Percentiles rank a stretch among this genome's conserved stretches.
Conservation (phyloP, 805 yeast genomes). For the Isabelozyma heimii region DNA sequence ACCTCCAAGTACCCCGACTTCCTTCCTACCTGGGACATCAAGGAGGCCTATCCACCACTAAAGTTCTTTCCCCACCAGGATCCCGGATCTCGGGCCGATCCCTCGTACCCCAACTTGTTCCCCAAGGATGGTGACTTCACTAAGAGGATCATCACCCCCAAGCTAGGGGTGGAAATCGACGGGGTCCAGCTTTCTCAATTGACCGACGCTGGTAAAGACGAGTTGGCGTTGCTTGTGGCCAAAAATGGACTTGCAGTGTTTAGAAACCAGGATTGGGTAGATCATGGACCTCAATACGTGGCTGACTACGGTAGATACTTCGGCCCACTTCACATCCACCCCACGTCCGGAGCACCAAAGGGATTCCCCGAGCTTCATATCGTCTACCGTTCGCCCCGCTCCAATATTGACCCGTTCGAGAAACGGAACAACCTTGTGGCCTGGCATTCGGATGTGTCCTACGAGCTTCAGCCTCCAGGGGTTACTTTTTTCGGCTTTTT, state of each 20-base stretch:
- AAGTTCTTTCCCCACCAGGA: constrained; percentile 55
- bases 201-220: constrained; percentile 55
- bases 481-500: constrained; percentile 34
- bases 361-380: constrained; percentile 27
- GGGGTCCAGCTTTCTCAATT: constrained; percentile 59
- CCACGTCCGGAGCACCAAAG: constrained; percentile 40
- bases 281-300: constrained; percentile 29
- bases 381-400: constrained; percentile 21
- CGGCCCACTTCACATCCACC: constrained; percentile 45
- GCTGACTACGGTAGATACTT: constrained; percentile 31
- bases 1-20: constrained; percentile 20
- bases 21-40: constrained; percentile 30
- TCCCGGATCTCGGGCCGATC: constrained; percentile 59
- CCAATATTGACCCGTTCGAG: constrained; percentile 9
- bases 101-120: constrained; percentile 48
- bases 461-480: constrained; percentile 42
- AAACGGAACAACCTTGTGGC: constrained; percentile 24
- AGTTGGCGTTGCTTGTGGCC: constrained; percentile 63
- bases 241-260: constrained; percentile 67
- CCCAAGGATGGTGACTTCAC: constrained; percentile 26
- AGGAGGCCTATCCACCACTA: constrained; percentile 47
- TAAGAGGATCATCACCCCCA: constrained; percentile 54
- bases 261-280: constrained; percentile 60
- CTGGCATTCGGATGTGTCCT: constrained; percentile 39
- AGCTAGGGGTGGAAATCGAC: constrained; percentile 63